phyloP scores from a whole-genome alignment of 2,329 filamentous ascomycete genomes.

The Colletotrichum costaricense region DNA sequence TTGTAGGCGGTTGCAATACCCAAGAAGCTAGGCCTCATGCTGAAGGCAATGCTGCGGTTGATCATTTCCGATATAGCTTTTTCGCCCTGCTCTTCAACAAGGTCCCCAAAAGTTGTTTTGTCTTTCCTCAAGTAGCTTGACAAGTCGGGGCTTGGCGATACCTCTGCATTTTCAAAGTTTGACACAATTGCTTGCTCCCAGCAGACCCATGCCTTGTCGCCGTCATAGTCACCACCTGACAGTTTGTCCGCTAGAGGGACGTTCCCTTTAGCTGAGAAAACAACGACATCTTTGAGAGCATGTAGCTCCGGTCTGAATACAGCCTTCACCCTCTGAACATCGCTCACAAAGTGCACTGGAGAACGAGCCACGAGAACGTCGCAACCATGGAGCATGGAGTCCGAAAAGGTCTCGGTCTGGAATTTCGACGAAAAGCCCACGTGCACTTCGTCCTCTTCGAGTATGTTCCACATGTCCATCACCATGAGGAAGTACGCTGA shows the following conservation, averaged over 20 bases:
- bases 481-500: constrained; percentile 76
- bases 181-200: constrained; percentile 76
- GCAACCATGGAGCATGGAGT: constrained; percentile 63
- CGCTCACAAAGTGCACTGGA: constrained; percentile 76
- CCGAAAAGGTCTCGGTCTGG: constrained; percentile 63
- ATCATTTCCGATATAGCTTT: constrained; percentile 59
- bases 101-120: constrained; percentile 56
- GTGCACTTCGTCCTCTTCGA: constrained; percentile 75
- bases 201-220: constrained; percentile 81
- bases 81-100: constrained; percentile 43
- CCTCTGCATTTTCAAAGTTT: constrained; percentile 73
- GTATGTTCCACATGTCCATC: constrained; percentile 70
- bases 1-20: constrained; percentile 74
- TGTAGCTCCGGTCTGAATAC: constrained; percentile 71
- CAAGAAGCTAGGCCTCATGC: constrained; percentile 66
- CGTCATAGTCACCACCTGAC: constrained; percentile 85
- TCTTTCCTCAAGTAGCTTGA: constrained; percentile 63
- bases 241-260: constrained; percentile 75
- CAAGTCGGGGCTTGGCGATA: constrained; percentile 58
- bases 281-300: constrained; percentile 79
- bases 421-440: constrained; percentile 77
- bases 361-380: constrained; percentile 76
- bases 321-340: constrained; percentile 76
- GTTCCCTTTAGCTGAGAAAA: constrained; percentile 76
- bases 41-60: constrained; percentile 66